Percentiles rank a stretch among this genome's conserved stretches.
Conservation (phyloP, 495 filamentous ascomycete species). For the Lasiosphaeria hispida region DNA sequence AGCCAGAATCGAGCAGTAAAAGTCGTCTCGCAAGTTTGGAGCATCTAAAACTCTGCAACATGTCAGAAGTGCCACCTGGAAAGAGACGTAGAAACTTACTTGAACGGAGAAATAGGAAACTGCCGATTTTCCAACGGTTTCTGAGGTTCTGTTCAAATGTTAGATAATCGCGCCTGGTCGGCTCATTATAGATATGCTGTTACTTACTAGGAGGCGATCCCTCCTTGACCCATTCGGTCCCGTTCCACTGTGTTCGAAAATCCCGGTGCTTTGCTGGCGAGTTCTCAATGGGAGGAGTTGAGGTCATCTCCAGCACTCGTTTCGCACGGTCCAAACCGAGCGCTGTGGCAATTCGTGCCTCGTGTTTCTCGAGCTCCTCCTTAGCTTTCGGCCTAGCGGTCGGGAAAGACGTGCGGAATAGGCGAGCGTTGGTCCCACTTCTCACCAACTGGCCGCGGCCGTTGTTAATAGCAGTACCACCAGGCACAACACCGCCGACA, state of each 20-base stretch:
- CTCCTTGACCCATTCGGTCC: constrained; percentile 57
- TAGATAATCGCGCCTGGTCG: neutral
- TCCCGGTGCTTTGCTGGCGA: constrained; percentile 2
- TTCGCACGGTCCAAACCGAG: constrained; percentile 72
- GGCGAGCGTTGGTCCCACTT: constrained; percentile 71
- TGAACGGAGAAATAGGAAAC: constrained; percentile 73
- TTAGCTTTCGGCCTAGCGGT: constrained; percentile 41
- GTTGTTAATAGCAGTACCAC: constrained; percentile 53
- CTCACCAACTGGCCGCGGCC: constrained; percentile 61
- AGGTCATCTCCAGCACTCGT: constrained; percentile 53
- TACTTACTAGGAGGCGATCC: constrained; percentile 51
- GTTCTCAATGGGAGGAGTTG: constrained; percentile 19
- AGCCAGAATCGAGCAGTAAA: constrained; percentile 88
- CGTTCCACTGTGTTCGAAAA: constrained; percentile 50
- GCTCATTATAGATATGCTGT: no score
- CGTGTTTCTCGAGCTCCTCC: constrained; percentile 65
- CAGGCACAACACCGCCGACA: constrained; percentile 65
- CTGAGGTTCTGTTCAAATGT: constrained; percentile 8
- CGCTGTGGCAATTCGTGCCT: constrained; percentile 75
- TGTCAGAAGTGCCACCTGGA: constrained; percentile 16
- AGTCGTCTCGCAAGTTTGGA: constrained; percentile 85
- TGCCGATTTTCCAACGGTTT: constrained; percentile 26
- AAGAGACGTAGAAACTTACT: constrained; percentile 47
- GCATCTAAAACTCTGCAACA: constrained; percentile 73
- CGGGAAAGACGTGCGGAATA: constrained; percentile 69